A percentile compares a stretch with the other conserved stretches of the same genome.
These are phyloP conservation scores for Colletotrichum euphorbiae DNA, from an alignment of 2,329 filamentous ascomycete species.

Conservation along the genomic window DNA sequence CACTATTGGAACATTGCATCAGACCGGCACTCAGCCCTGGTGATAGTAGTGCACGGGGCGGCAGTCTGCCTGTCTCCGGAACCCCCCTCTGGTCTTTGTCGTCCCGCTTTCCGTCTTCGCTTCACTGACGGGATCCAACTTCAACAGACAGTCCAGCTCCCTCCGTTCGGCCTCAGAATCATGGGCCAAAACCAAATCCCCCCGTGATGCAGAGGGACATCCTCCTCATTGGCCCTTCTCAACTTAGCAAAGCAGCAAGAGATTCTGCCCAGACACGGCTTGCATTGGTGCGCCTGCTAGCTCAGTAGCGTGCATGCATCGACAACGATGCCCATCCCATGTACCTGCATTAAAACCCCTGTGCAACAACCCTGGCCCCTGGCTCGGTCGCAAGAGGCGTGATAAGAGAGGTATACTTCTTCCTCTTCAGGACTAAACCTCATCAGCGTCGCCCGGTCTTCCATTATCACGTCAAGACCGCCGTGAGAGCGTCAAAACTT, in stretches of 20 bases:
- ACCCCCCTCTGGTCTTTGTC: background rate
- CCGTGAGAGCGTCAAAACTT: conserved; percentile 35
- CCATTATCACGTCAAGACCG: conserved; percentile 35
- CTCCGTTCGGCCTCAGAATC: conserved; percentile 7
- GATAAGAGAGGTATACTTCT: conserved; percentile 32
- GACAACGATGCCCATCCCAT: conserved; percentile 37
- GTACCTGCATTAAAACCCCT: conserved; percentile 37
- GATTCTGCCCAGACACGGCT: conserved; percentile 27
- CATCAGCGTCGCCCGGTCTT: conserved; percentile 19
- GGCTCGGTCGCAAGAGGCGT: conserved; percentile 3
- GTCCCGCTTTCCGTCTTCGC: conserved; percentile 24
- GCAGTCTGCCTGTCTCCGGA: background rate
- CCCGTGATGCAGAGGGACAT: background rate
- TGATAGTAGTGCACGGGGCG: conserved; percentile 6
- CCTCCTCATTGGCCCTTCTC: background rate
- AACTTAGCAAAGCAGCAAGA: conserved; percentile 37
- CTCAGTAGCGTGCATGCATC: conserved; percentile 36
- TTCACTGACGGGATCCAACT: conserved; percentile 24
- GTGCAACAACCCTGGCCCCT: conserved; percentile 19
- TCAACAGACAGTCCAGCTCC: too few relatives aligned
- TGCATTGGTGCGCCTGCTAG: conserved; percentile 13
- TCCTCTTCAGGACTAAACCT: conserved; percentile 33
- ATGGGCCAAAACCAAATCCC: background rate
- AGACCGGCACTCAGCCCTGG: conserved; percentile 21
- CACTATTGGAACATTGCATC: conserved; percentile 37